Conservation (phyloP, 768 basidiomycete species). For the Gymnopilus junonius region DNA sequence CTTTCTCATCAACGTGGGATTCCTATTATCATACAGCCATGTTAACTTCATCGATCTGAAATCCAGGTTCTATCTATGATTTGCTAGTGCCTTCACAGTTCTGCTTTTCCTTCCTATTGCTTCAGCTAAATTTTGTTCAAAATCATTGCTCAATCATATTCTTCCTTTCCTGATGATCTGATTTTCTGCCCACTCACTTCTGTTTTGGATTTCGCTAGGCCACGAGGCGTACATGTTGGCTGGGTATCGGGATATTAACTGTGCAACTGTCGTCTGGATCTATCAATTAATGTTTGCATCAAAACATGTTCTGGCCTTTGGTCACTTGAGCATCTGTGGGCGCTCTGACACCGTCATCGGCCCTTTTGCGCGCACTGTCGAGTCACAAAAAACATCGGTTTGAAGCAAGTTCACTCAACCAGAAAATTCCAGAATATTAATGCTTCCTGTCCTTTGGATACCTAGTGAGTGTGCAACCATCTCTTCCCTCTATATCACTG, state of each 20-base stretch:
- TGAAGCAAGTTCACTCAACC: neutral
- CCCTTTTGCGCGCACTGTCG: neutral
- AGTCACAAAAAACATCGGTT: neutral
- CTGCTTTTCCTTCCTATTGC: neutral
- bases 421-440: neutral
- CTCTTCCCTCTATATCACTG: neutral
- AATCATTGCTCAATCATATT: neutral
- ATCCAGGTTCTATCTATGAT: no score
- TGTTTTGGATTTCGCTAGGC: neutral
- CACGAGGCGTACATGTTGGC: neutral
- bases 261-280: neutral
- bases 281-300: neutral
- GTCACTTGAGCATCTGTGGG: neutral
- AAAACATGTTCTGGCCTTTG: neutral
- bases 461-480: neutral
- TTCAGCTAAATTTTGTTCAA: neutral
- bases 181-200: neutral
- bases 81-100: no score
- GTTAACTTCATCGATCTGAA: no score
- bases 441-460: neutral
- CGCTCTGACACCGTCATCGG: neutral
- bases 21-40: neutral
- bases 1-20: neutral
- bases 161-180: neutral
- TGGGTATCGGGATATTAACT: neutral